Evolutionary conservation across 2,329 filamentous ascomycete species (phyloP).

Genomic region (Madurella mycetomatis): DNA sequence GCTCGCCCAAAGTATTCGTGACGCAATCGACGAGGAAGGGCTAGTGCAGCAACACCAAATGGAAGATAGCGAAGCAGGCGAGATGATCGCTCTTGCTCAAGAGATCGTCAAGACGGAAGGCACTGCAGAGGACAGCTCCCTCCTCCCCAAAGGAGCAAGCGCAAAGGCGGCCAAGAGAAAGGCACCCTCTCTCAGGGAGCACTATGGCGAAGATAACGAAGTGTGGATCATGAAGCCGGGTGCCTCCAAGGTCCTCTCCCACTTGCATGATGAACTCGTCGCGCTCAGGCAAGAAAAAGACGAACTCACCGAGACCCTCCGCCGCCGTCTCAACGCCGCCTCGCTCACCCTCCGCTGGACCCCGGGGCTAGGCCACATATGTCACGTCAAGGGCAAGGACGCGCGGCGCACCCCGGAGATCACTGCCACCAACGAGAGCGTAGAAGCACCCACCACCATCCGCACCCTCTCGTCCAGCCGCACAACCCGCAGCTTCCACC

Average conservation of each 20-base stretch:
- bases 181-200: conserved; percentile 45
- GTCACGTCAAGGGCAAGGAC: conserved; percentile 83
- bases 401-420: conserved; percentile 34
- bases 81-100: conserved; percentile 69
- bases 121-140: conserved; percentile 49
- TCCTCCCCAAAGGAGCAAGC: conserved; percentile 47
- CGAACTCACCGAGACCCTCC: conserved; percentile 56
- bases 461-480: conserved; percentile 73
- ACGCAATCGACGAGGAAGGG: conserved; percentile 88
- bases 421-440: neutral
- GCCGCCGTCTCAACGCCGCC: conserved; percentile 54
- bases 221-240: conserved; percentile 62
- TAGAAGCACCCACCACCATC: conserved; percentile 25
- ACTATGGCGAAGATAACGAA: conserved; percentile 57
- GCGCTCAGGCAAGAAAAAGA: conserved; percentile 56
- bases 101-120: conserved; percentile 65
- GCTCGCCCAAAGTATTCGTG: conserved; percentile 66
- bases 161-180: conserved; percentile 39
- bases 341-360: conserved; percentile 80
- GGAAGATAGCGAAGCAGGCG: conserved; percentile 66
- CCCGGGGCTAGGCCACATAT: conserved; percentile 81
- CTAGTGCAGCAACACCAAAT: conserved; percentile 74
- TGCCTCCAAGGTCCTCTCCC: conserved; percentile 62
- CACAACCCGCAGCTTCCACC: conserved; percentile 78
- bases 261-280: conserved; percentile 65